Conservation (phyloP, 495 filamentous ascomycete genomes). For the Hypoxylon trugodes region DNA sequence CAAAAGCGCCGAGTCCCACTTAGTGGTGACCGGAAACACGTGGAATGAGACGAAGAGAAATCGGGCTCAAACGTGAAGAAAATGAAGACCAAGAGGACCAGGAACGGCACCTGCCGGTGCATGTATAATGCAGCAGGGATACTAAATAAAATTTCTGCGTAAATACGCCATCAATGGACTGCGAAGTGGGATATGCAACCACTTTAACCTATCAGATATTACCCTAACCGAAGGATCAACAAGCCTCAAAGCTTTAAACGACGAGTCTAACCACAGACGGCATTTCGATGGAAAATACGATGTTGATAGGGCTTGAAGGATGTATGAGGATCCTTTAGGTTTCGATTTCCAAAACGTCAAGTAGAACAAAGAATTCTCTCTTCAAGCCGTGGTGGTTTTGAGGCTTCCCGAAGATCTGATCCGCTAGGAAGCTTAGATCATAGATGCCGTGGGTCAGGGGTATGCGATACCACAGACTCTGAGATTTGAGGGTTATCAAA, state of each 20-base stretch:
- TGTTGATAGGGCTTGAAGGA: conserved; percentile 26
- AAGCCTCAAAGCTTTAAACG: conserved; percentile 23
- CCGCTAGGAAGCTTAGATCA: conserved; percentile 30
- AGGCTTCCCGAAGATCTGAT: conserved; percentile 37
- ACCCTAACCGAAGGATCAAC: conserved; percentile 35
- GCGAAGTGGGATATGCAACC: conserved; percentile 10
- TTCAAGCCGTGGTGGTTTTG: conserved; percentile 3
- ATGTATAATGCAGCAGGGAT: conserved; percentile 30
- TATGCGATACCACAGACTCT: conserved; percentile 9
- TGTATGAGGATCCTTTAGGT: conserved; percentile 24
- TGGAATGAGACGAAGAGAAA: conserved; percentile 23
- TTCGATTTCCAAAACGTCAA: conserved; percentile 36
- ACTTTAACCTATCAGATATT: conserved; percentile 33
- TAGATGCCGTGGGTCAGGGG: conserved; percentile 26
- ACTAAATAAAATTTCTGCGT: conserved; percentile 22
- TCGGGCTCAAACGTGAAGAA: conserved; percentile 14
- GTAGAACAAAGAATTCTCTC: background rate
- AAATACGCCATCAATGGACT: too few species aligned
- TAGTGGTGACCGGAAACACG: conserved; percentile 39
- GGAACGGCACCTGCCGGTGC: conserved; percentile 28
- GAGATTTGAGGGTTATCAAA: conserved; percentile 39
- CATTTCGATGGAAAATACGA: background rate
- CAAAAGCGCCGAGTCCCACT: conserved; percentile 33
- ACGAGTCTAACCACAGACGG: conserved; percentile 11
- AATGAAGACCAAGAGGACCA: conserved; percentile 12